These are phyloP conservation scores for Sideroxylon spinosum DNA, from an alignment of 179 eudicot genomes.

Conservation along the genomic window DNA sequence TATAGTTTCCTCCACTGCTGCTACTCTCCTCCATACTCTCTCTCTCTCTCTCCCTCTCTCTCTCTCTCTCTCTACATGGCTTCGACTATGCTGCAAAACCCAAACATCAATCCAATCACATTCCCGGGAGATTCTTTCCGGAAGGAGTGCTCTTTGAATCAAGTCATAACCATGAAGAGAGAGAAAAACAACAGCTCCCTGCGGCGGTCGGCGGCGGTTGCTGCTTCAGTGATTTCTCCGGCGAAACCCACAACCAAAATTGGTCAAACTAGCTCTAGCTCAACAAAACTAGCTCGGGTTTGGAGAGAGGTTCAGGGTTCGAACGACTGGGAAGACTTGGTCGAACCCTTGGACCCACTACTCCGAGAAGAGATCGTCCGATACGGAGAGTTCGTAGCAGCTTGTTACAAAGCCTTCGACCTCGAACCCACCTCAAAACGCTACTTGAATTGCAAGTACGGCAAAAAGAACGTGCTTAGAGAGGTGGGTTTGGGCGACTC, in stretches of 20 bases:
- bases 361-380: slow-evolving; percentile 35
- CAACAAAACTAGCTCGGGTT: slow-evolving; percentile 4
- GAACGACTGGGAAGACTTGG: slow-evolving; percentile 33
- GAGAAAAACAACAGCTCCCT: background rate
- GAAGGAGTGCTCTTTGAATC: background rate
- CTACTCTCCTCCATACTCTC: background rate
- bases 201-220: background rate
- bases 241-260: background rate
- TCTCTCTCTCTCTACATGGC: background rate
- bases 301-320: slow-evolving; percentile 35
- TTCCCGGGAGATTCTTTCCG: background rate
- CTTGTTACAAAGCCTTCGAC: slow-evolving; percentile 39
- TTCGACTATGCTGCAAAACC: background rate
- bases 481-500: slow-evolving; percentile 31
- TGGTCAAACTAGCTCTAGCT: background rate
- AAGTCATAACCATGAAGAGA: background rate
- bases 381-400: slow-evolving; percentile 33
- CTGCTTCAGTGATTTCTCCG: background rate
- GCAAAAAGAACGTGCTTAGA: slow-evolving; percentile 24
- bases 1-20: background rate
- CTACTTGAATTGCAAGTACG: slow-evolving; percentile 41
- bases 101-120: slow-evolving; percentile 4
- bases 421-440: slow-evolving; percentile 31
- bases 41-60: slow-evolving; percentile 8
- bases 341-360: slow-evolving; percentile 33